phyloP scores from a whole-genome alignment of 805 yeast genomes.

The Starmera caribaea region DNA sequence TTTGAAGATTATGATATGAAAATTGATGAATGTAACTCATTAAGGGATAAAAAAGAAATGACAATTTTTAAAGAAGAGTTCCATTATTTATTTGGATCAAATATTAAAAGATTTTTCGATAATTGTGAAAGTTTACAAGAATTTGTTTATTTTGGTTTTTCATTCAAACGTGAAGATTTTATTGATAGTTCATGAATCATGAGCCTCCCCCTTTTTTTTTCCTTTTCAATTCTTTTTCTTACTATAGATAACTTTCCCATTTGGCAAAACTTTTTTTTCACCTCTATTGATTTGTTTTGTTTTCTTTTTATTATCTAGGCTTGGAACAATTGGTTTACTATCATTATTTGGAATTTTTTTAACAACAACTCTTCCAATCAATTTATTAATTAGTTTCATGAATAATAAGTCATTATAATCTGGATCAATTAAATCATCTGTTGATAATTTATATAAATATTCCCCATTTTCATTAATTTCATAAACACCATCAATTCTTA shows the following conservation, averaged over 20 bases:
- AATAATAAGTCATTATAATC: slow-evolving; percentile 39
- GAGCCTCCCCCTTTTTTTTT: too few relatives aligned
- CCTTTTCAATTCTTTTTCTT: slow-evolving; percentile 10
- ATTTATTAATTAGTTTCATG: slow-evolving; percentile 28
- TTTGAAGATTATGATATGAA: slow-evolving; percentile 11
- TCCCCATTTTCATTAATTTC: slow-evolving; percentile 35
- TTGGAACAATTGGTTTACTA: slow-evolving; percentile 3
- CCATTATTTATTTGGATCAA: not conserved
- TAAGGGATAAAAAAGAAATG: not conserved
- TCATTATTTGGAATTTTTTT: slow-evolving; percentile 13
- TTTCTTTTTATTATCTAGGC: slow-evolving; percentile 12
- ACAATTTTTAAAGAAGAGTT: slow-evolving; percentile 3
- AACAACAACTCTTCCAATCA: slow-evolving; percentile 40
- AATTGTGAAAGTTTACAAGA: not conserved
- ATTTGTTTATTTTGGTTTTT: slow-evolving; percentile 1
- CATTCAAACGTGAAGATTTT: slow-evolving; percentile 1
- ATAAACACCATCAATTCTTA: slow-evolving; percentile 51
- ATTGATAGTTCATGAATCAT: not conserved
- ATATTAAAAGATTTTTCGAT: slow-evolving; percentile 1
- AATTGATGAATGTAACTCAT: not conserved
- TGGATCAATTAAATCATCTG: slow-evolving; percentile 39
- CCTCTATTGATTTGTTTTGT: slow-evolving; percentile 29
- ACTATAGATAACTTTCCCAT: slow-evolving; percentile 44
- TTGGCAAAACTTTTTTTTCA: slow-evolving; percentile 42
- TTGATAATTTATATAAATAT: slow-evolving; percentile 32